Evolutionary conservation across 345 rosid species (phyloP), one percentile per base, ranked within the genome.

Genomic region (Excoecaria cochinchinensis): DNA sequence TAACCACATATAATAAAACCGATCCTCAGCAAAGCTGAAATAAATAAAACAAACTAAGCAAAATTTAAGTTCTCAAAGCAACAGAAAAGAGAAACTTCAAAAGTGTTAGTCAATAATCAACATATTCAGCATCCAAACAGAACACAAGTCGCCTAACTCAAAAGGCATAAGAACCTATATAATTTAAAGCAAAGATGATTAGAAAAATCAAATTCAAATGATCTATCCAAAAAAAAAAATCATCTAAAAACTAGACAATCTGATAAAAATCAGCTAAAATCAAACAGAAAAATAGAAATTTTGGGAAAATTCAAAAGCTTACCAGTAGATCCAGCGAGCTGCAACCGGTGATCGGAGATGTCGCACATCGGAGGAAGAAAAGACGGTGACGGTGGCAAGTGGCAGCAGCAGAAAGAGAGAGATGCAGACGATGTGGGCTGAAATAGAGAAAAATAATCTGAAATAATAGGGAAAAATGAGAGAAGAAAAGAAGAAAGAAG

Each of bases 251-350:
- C 38, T 4, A 31, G 2, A 63, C 5, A 73, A n/a, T n/a, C n/a
- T n/a, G n/a, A n/a, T n/a, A n/a, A n/a, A 25, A 31, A 8, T 22
- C 36, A 60, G 47, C 42, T 2, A 58, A 31, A 57, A 31, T 16
- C 38, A 65, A 53, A 50, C 36, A 77, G 70, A 69, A 63, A n/a
- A 2, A 16, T 15, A 17, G 36, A 57, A 39, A 8, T 0, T 2
- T 42, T 1, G 15, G 16, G 31, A 56, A 55, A 57, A 48, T 22
- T 31, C n/a, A 61, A 24, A 46, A 71, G 15, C 77, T 76, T 89
- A 96, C 99, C 97, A 66, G 83, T 82, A 67, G 90, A 81, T 52
- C 82, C 79, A 74, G 85, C 77, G 92, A 96, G 76, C 82, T 91
- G n/a, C n/a, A n/a, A n/a, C n/a, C n/a, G n/a, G n/a, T n/a, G n/a